Conservation (phyloP, 345 rosid genomes). For the Hibiscus mutabilis region DNA sequence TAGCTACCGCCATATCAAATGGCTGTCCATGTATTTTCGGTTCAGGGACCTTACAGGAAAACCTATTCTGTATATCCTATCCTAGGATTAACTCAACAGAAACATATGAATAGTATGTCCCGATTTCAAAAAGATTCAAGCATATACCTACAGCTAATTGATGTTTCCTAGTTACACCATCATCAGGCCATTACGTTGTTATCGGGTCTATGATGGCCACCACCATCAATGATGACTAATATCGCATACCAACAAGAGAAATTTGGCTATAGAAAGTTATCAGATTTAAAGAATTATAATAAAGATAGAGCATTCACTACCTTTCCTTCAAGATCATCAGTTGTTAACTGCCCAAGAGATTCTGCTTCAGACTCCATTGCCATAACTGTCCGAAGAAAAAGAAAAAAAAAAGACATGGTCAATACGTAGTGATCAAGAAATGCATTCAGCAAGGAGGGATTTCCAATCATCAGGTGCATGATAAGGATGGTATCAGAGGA, state of each 20-base stretch:
- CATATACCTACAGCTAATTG: not conserved
- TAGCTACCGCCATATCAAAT: not conserved
- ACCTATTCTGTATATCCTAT: not conserved
- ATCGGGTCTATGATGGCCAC: not conserved
- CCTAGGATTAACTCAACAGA: not conserved
- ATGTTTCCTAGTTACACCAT: not conserved
- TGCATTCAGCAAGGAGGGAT: not conserved
- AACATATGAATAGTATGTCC: not conserved
- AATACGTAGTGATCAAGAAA: not conserved
- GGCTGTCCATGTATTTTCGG: not conserved
- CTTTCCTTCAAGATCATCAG: constrained; percentile 70
- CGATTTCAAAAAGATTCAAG: not conserved
- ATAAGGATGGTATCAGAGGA: not conserved
- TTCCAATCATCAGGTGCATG: not conserved
- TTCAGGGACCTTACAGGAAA: not conserved
- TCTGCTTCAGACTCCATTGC: constrained; percentile 78
- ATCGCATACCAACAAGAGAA: not conserved
- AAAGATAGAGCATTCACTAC: constrained; percentile 20
- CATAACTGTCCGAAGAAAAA: constrained; percentile 25
- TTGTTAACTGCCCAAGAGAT: constrained; percentile 56
- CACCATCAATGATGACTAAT: not conserved
- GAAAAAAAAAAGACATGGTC: not conserved
- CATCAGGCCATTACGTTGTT: not conserved
- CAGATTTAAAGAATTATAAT: not conserved
- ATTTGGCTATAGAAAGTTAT: not conserved